A percentile compares a stretch with the other conserved stretches of the same genome.
Conservation (phyloP, 148 eudicot genomes). For the Pouteria glomerata region DNA sequence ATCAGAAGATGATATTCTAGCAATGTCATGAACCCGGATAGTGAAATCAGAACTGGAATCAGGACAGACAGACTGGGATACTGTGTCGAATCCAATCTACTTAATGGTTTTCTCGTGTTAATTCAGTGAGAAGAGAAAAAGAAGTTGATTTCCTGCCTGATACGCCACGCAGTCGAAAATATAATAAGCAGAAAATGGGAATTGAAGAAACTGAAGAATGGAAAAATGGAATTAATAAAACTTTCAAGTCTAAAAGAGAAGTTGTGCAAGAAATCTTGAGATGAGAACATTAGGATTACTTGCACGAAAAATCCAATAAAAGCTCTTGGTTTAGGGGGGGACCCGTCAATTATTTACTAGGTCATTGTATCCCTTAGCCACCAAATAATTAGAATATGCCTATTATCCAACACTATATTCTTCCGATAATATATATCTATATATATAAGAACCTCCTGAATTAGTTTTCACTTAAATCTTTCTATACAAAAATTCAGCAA, state of each 20-base stretch:
- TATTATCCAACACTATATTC: neutral
- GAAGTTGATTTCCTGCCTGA: no score
- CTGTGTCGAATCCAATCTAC: no score
- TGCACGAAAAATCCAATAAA: conserved; percentile 4
- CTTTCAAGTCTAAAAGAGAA: neutral
- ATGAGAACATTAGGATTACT: neutral
- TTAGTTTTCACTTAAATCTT: neutral
- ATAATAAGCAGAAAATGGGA: no score
- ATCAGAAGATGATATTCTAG: no score
- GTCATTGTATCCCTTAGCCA: neutral
- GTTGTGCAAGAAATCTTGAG: neutral
- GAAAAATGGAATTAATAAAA: neutral
- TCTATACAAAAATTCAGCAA: conserved; percentile 3
- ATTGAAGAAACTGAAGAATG: neutral
- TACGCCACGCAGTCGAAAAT: no score
- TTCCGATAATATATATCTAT: neutral
- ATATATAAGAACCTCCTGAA: conserved; percentile 6
- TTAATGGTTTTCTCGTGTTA: no score
- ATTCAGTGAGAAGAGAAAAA: no score
- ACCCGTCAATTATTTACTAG: neutral
- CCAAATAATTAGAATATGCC: conserved; percentile 10
- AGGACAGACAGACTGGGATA: no score
- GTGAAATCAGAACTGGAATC: no score
- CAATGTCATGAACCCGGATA: no score
- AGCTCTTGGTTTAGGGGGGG: neutral